Evolutionary conservation across 805 yeast species (phyloP).

Genomic region (Brettanomyces custersianus): DNA sequence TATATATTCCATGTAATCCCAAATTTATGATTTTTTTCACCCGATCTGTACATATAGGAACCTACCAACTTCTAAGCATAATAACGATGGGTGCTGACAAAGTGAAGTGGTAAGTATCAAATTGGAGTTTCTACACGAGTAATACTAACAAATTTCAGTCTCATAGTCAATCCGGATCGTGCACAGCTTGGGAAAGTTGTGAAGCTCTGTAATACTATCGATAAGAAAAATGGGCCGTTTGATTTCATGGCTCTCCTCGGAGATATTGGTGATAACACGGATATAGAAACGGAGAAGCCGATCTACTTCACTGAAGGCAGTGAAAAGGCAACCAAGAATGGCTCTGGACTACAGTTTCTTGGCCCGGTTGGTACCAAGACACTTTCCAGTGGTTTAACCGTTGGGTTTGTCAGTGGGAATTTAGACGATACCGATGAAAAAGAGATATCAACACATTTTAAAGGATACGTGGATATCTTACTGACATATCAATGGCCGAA

Average conservation of each 20-base stretch:
- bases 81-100: constrained; percentile 1
- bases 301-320: neutral
- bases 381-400: constrained; percentile 34
- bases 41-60: neutral
- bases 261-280: constrained; percentile 21
- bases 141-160: constrained; percentile 9
- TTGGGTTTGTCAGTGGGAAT: constrained; percentile 37
- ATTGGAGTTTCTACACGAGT: neutral
- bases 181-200: constrained; percentile 34
- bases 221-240: constrained; percentile 59
- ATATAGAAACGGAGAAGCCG: constrained; percentile 10
- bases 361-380: constrained; percentile 30
- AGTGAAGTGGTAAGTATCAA: constrained; percentile 4
- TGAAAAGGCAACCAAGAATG: constrained; percentile 2
- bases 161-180: constrained; percentile 39
- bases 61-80: neutral
- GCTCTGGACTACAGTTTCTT: constrained; percentile 21
- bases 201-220: constrained; percentile 36
- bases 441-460: constrained; percentile 9
- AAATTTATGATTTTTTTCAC: neutral
- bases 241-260: constrained; percentile 47
- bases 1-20: too few species aligned
- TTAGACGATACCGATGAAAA: constrained; percentile 19
- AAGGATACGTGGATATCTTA: constrained; percentile 40
- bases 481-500: constrained; percentile 56